Conservation (phyloP, 495 filamentous ascomycete species). For the Neurospora intermedia region DNA sequence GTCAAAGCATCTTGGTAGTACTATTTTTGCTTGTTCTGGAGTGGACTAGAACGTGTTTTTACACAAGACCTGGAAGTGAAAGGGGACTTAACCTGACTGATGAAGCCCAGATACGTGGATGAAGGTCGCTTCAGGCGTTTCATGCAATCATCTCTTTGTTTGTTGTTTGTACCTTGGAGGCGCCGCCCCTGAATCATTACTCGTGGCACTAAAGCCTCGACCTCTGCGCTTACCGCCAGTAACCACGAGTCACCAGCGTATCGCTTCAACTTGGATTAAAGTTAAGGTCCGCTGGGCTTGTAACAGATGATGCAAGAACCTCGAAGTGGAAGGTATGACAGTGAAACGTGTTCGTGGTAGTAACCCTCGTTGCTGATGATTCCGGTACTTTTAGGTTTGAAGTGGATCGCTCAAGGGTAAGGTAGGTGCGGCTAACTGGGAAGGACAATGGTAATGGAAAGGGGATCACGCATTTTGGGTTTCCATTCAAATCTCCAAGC, state of each 20-base stretch:
- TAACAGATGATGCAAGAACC: background rate
- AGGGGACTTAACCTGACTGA: background rate
- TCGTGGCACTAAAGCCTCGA: background rate
- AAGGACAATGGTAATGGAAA: background rate
- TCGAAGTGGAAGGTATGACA: background rate
- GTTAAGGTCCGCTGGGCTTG: background rate
- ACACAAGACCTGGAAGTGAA: background rate
- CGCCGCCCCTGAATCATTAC: background rate
- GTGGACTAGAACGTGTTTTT: background rate
- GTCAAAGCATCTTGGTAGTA: background rate
- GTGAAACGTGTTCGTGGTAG: background rate
- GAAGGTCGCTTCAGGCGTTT: background rate
- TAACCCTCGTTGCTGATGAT: background rate
- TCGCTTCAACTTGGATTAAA: background rate
- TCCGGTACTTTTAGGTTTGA: background rate
- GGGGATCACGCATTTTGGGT: background rate
- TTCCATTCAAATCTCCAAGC: background rate
- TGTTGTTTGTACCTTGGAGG: background rate
- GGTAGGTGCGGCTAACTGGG: background rate
- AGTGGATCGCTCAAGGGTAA: background rate
- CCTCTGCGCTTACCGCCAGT: background rate
- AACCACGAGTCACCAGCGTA: background rate
- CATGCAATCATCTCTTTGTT: background rate
- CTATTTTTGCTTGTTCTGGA: background rate
- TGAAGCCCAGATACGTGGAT: background rate